A percentile compares a stretch with the other conserved stretches of the same genome.
phyloP scores from a whole-genome alignment of 192 early-diverging fungal genomes.

The Tieghemiomyces parasiticus region DNA sequence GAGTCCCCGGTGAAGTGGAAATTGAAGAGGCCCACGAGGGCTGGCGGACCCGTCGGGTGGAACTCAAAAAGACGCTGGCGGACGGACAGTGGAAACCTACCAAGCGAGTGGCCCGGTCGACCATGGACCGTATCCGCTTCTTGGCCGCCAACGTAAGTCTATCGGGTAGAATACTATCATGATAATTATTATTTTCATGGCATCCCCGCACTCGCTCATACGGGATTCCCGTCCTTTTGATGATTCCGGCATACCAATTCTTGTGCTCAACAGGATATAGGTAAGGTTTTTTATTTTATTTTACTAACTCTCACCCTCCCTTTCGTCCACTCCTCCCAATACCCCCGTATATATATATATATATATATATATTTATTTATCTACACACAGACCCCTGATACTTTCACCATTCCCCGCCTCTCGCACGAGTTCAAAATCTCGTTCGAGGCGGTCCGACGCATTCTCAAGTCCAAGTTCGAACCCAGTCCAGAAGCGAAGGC shows the following conservation, averaged over 20 bases:
- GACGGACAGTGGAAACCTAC: not conserved
- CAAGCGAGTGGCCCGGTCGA: not conserved
- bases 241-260: not conserved
- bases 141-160: not conserved
- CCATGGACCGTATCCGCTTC: not conserved
- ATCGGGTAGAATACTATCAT: not conserved
- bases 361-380: conserved; percentile 28
- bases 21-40: not conserved
- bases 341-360: conserved; percentile 24
- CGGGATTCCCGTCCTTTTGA: not conserved
- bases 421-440: conserved; percentile 35
- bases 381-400: conserved; percentile 27
- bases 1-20: not conserved
- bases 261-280: not conserved
- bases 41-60: not conserved
- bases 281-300: not conserved
- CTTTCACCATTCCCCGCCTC: conserved; percentile 24
- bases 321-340: conserved; percentile 2
- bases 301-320: not conserved
- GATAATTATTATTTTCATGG: not conserved
- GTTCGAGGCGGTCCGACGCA: conserved; percentile 30
- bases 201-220: not conserved
- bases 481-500: conserved; percentile 17
- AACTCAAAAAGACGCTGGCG: not conserved
- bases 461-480: conserved; percentile 32